A percentile compares a stretch with the other conserved stretches of the same genome.
These are phyloP conservation scores for Heracleum sosnowskyi DNA, from an alignment of 129 eudicot genomes.

Conservation along the genomic window DNA sequence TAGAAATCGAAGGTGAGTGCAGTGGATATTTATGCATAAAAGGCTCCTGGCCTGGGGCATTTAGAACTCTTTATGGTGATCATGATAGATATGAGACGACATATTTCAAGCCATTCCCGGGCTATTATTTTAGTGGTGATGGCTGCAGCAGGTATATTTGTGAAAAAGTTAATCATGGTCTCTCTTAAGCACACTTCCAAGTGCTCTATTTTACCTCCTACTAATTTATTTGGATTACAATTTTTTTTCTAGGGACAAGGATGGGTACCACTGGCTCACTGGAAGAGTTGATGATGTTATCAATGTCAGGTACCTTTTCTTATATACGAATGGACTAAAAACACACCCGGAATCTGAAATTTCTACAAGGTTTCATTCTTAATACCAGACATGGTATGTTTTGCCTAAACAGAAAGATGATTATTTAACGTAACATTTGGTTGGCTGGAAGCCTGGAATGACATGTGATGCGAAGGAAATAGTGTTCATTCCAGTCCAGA, in stretches of 20 bases:
- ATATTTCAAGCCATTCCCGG: slow-evolving; percentile 90
- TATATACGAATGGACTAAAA: neutral
- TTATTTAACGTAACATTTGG: neutral
- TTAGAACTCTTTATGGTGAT: slow-evolving; percentile 90
- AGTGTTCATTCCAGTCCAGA: neutral
- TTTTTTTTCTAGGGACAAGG: slow-evolving; percentile 60
- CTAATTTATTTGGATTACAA: neutral
- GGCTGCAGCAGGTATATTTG: slow-evolving; percentile 84
- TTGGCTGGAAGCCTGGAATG: neutral
- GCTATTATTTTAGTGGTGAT: slow-evolving; percentile 95
- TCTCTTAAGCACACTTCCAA: neutral
- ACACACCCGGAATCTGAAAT: neutral
- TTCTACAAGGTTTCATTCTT: slow-evolving; percentile 1
- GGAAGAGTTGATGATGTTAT: slow-evolving; percentile 98
- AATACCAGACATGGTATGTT: neutral
- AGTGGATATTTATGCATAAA: slow-evolving; percentile 89
- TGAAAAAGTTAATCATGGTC: neutral
- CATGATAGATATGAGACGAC: slow-evolving; percentile 98
- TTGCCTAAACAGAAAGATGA: neutral
- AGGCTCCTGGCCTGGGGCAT: slow-evolving; percentile 96
- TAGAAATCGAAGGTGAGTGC: slow-evolving; percentile 91
- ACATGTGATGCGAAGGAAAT: neutral
- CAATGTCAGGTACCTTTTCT: slow-evolving; percentile 60
- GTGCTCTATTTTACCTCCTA: neutral
- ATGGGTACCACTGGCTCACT: slow-evolving; percentile 94